Evolutionary conservation across 495 filamentous ascomycete genomes (phyloP).

Genomic region (Aspergillus conjunctus): DNA sequence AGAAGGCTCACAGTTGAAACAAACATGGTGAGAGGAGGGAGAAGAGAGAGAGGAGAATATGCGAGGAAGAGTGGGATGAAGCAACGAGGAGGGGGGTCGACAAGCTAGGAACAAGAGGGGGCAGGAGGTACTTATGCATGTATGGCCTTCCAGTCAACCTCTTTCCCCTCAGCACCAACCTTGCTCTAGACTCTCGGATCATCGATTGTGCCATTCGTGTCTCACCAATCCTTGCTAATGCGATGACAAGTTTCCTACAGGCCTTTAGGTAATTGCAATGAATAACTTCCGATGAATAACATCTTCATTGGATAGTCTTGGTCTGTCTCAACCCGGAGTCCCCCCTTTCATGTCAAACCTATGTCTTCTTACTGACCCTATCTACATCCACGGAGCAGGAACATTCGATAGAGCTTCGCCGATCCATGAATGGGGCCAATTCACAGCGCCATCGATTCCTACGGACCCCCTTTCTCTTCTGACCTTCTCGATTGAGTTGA

Average conservation of each 20-base stretch:
- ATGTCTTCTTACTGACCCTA: slow-evolving; percentile 1
- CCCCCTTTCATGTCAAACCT: neutral
- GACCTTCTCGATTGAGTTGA: slow-evolving; percentile 20
- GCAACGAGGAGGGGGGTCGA: neutral
- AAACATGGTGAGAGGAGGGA: slow-evolving; percentile 20
- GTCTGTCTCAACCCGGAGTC: neutral
- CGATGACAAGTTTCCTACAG: neutral
- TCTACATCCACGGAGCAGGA: neutral
- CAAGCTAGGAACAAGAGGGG: neutral
- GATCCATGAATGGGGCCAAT: neutral
- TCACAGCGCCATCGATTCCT: neutral
- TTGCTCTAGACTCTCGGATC: neutral
- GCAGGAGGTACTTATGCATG: slow-evolving; percentile 6
- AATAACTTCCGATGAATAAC: neutral
- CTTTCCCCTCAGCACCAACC: neutral
- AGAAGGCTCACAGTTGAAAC: slow-evolving; percentile 24
- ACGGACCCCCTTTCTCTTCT: slow-evolving; percentile 15
- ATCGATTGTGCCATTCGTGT: neutral
- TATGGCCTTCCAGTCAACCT: neutral
- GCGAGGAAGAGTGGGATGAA: neutral
- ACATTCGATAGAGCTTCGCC: neutral
- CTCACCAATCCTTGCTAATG: neutral
- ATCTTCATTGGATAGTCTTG: neutral
- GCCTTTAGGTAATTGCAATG: slow-evolving; percentile 12
- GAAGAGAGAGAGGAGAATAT: neutral